Percentiles rank a stretch among this genome's conserved stretches.
These are phyloP conservation scores for Bothriochloa decipiens DNA, from an alignment of 176 grass and related monocot genomes.

Conservation along the genomic window DNA sequence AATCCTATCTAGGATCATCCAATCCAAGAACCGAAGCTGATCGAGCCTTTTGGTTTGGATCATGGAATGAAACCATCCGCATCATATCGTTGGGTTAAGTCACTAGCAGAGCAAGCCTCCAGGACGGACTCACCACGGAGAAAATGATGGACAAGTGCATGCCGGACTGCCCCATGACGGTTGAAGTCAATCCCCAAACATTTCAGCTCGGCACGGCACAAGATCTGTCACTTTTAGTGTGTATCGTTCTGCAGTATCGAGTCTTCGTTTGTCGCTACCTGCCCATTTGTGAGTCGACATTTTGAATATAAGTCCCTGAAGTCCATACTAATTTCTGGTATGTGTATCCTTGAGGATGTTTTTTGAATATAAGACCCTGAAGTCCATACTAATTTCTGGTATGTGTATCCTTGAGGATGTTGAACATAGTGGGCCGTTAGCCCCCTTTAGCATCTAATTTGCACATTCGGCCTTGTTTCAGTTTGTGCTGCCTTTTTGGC, in stretches of 20 bases:
- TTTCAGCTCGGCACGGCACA: neutral
- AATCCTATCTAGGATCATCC: no score
- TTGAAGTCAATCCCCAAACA: no score
- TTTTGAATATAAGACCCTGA: neutral
- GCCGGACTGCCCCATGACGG: no score
- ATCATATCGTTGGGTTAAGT: no score
- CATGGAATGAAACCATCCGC: no score
- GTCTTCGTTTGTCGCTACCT: neutral
- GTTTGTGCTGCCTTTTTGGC: neutral
- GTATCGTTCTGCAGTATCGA: neutral
- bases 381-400: neutral
- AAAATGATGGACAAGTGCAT: no score
- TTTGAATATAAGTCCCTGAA: neutral
- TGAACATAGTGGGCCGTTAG: constrained; percentile 1
- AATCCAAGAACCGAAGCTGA: no score
- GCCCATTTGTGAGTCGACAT: neutral
- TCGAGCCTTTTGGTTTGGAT: no score
- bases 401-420: neutral
- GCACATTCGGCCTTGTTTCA: neutral
- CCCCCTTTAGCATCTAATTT: neutral
- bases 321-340: neutral
- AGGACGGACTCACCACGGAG: no score
- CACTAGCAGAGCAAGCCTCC: no score
- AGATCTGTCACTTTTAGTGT: neutral
- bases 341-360: neutral